Conservation (phyloP, 2,329 filamentous ascomycete genomes). For the Rutstroemia sp. region DNA sequence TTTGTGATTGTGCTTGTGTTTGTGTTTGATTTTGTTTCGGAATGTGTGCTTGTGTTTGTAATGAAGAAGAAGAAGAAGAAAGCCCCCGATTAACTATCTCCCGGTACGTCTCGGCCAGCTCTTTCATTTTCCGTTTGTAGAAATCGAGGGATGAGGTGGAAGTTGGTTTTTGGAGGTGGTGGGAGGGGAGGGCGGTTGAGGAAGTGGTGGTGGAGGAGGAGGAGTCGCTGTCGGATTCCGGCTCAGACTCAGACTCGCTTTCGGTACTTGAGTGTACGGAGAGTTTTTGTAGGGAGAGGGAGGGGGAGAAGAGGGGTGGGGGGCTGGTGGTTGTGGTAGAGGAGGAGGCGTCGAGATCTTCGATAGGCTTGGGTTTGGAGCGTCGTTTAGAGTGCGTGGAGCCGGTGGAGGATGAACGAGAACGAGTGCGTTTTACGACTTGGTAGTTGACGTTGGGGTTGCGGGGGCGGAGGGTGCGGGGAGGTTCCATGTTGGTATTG, state of each 20-base stretch:
- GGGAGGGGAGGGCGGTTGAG: background rate
- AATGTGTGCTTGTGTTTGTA: too few relatives aligned
- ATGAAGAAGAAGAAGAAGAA: background rate
- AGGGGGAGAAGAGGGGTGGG: background rate
- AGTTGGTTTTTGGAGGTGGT: background rate
- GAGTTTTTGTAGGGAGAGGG: background rate
- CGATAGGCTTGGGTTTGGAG: background rate
- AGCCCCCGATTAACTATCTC: background rate
- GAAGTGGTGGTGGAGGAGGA: too few relatives aligned
- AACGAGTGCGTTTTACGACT: background rate
- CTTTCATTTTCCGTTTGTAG: background rate
- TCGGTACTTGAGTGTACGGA: background rate
- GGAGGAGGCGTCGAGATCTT: background rate
- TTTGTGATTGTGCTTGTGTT: too few relatives aligned
- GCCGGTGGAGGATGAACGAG: background rate
- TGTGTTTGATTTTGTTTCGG: too few relatives aligned
- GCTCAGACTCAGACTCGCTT: background rate
- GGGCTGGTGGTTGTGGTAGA: background rate
- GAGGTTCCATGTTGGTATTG: background rate
- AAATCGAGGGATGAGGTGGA: background rate
- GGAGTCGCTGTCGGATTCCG: background rate
- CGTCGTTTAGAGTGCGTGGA: background rate
- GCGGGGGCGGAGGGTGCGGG: background rate
- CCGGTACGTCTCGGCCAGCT: background rate
- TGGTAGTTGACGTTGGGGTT: constrained; percentile 2